Base-by-base conservation (phyloP, 139 green algal genomes). In the Astrephomene gubernaculifera region DNA sequence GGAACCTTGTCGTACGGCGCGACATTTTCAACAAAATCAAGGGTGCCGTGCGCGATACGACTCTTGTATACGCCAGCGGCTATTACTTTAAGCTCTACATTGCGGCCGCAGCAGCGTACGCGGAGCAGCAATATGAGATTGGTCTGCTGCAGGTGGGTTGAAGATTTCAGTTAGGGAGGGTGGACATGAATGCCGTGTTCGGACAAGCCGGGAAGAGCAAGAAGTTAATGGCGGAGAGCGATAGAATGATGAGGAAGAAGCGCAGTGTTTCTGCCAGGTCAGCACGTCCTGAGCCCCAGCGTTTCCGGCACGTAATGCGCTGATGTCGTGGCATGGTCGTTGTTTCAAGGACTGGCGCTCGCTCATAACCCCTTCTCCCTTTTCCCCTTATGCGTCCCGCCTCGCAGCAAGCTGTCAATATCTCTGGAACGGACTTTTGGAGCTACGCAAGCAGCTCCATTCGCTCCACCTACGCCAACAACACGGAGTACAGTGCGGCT, bases 21-120 rank as follows among this genome's bases (percentile, higher is more conserved):
- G 95, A 97, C 88, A 94, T 95, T 33, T 96, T 97, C 76, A 76
- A 92, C 65, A 97, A 97, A 79, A 90, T 96, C 25, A 41, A 74
- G 0, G 95, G 95, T n/a, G 89, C 90, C 0, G 93, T 97, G 41
- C 83, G 89, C 29, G 72, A 87, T 45, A 86, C 82, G 49, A 71
- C 33, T 19, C 60, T 92, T 54, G 70, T 86, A 24, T 2, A 60
- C 0, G 82, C 82, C 1, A 57, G 68, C 2, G 87, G 86, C 22
- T 92, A 90, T 69, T 92, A 88, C 86, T 87, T 86, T 74, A 89
- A 89, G 65, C 36, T 91, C 7, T 94, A 92, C 74, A 73, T 91
- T 10, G 89, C 91, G 17, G 91, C 85, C 36, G 74, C 87, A n/a
- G 87, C 88, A 19, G 90, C 79, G 9, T 45, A 73, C 54, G 92